Conservation (phyloP, 768 basidiomycete genomes). For the Trametes maxima region DNA sequence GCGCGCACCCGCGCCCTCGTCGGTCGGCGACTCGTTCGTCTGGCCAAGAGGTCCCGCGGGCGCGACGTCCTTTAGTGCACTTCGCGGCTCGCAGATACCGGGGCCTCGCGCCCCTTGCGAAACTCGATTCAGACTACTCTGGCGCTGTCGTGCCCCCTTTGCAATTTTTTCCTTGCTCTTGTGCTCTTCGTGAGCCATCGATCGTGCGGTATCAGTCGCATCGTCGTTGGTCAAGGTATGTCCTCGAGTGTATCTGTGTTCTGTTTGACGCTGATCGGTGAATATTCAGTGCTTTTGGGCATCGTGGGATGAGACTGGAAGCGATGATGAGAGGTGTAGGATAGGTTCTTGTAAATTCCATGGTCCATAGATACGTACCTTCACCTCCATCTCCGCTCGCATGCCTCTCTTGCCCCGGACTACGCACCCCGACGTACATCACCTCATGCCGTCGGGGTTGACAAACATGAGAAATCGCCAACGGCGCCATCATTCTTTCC, state of each 20-base stretch:
- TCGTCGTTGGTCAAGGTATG: no score
- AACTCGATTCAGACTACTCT: constrained; percentile 79
- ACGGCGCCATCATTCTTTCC: not conserved
- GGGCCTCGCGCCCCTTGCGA: constrained; percentile 31
- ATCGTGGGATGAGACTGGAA: not conserved
- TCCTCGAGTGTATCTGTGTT: no score
- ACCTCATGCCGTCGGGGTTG: not conserved
- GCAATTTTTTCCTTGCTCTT: constrained; percentile 33
- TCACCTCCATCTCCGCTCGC: not conserved
- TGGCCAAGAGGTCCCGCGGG: constrained; percentile 8
- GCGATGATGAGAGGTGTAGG: not conserved
- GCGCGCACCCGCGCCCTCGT: constrained; percentile 14
- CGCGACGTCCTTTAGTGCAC: constrained; percentile 61
- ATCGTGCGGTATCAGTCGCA: not conserved
- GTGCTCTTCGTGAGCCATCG: constrained; percentile 26
- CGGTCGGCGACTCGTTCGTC: constrained; percentile 25
- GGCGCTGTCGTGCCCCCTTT: constrained; percentile 46
- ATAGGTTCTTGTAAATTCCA: not conserved
- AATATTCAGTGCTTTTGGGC: not conserved
- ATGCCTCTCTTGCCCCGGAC: not conserved
- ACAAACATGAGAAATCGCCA: not conserved
- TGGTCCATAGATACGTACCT: not conserved
- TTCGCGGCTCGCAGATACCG: constrained; percentile 56
- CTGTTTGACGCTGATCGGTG: not conserved
- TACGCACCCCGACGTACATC: not conserved